A percentile compares a stretch with the other conserved stretches of the same genome.
Conservation (phyloP, 441 rosid genomes). For the Kokia cookei region DNA sequence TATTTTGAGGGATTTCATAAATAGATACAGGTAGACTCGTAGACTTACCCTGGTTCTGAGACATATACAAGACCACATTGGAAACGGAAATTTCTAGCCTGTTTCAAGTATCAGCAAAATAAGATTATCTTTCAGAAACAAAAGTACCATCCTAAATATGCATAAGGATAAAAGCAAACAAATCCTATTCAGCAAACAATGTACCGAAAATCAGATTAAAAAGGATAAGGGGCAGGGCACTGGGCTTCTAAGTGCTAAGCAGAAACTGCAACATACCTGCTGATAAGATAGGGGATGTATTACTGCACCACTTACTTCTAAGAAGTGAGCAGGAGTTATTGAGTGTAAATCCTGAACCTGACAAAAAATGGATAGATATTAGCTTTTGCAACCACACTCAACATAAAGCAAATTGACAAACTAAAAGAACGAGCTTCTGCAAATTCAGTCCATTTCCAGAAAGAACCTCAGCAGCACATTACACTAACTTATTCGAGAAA, state of each 20-base stretch:
- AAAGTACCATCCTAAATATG: slow-evolving; percentile 5
- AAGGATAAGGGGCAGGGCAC: not conserved
- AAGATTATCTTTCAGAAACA: slow-evolving; percentile 13
- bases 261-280: slow-evolving; percentile 54
- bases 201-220: not conserved
- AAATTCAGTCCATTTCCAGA: not conserved
- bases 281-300: slow-evolving; percentile 94
- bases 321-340: slow-evolving; percentile 80
- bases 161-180: slow-evolving; percentile 5
- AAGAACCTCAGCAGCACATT: not conserved
- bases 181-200: not conserved
- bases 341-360: slow-evolving; percentile 96
- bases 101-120: slow-evolving; percentile 23
- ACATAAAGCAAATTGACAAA: slow-evolving; percentile 6
- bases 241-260: slow-evolving; percentile 1
- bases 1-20: not conserved
- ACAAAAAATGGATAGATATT: slow-evolving; percentile 12
- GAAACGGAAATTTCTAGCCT: slow-evolving; percentile 96
- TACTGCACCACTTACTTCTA: slow-evolving; percentile 95
- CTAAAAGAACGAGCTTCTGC: slow-evolving; percentile 9
- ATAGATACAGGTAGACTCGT: slow-evolving; percentile 11
- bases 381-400: slow-evolving; percentile 4
- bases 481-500: not conserved
- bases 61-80: slow-evolving; percentile 94
- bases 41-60: slow-evolving; percentile 88